Percentiles rank a stretch among this genome's conserved stretches.
These are phyloP conservation scores for Cryphonectria nitschkei DNA, from an alignment of 2,329 filamentous ascomycete species.

Conservation along the genomic window DNA sequence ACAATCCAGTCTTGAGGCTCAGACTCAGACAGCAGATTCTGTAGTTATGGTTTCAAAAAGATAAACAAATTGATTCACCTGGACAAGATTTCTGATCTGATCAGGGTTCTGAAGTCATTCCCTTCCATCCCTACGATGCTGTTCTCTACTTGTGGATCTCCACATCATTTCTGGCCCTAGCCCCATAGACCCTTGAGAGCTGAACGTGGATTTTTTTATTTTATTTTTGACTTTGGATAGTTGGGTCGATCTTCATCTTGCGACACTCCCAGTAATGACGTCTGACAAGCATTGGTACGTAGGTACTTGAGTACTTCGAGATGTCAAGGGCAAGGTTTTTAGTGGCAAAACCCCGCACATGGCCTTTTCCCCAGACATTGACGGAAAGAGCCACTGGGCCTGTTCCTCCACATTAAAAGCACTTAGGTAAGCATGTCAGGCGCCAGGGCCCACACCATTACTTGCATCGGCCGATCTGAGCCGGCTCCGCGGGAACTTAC, in stretches of 20 bases:
- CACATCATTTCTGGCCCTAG: neutral
- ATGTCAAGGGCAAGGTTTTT: too few relatives aligned
- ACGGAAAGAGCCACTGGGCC: neutral
- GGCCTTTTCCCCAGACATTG: neutral
- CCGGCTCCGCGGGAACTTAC: neutral
- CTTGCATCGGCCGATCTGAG: neutral
- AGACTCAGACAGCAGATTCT: neutral
- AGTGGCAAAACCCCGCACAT: conserved; percentile 5
- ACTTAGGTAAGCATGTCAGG: neutral
- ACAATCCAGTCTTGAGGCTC: too few relatives aligned
- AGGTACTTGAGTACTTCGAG: neutral
- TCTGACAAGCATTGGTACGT: neutral
- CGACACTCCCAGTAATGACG: neutral
- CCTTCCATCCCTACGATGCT: neutral
- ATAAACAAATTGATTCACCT: neutral
- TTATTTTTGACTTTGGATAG: neutral
- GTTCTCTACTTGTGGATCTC: neutral
- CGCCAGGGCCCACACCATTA: neutral
- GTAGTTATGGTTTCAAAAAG: neutral
- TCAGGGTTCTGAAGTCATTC: neutral
- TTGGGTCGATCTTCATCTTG: conserved; percentile 8
- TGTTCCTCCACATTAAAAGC: neutral
- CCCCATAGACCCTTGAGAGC: neutral
- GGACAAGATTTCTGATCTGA: neutral
- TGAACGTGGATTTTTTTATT: neutral